phyloP scores from a whole-genome alignment of 352 stramenopile genomes.

The Phytophthora meadii region DNA sequence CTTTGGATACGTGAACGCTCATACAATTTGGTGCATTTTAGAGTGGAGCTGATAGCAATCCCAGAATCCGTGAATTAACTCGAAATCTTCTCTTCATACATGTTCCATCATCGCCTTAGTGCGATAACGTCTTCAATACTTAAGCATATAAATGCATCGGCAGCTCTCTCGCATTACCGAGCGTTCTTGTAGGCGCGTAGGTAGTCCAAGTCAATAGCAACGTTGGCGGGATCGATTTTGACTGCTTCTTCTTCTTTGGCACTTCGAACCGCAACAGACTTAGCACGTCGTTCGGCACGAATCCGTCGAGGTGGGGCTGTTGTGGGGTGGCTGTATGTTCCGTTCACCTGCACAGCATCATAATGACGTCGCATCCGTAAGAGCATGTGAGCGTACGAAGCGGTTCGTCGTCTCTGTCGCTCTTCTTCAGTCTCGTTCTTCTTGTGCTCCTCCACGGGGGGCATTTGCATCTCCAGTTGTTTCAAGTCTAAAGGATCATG shows the following conservation, averaged over 20 bases:
- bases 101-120: conserved; percentile 4
- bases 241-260: conserved; percentile 10
- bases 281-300: conserved; percentile 20
- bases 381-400: conserved; percentile 36
- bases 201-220: conserved; percentile 35
- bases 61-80: too few relatives aligned
- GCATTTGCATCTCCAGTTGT: conserved; percentile 17
- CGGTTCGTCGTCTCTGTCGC: conserved; percentile 28
- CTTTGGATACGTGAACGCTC: neutral
- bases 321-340: conserved; percentile 13
- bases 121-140: conserved; percentile 14
- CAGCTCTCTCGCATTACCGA: conserved; percentile 11
- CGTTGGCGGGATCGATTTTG: neutral
- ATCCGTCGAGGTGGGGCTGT: conserved; percentile 32
- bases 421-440: conserved; percentile 37
- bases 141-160: conserved; percentile 3
- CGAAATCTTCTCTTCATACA: too few relatives aligned
- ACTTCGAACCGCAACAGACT: conserved; percentile 21
- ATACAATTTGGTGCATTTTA: conserved; percentile 4
- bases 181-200: conserved; percentile 39
- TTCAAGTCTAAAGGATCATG: conserved; percentile 9
- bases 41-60: neutral
- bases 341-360: conserved; percentile 32
- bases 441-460: conserved; percentile 14
- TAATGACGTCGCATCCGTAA: conserved; percentile 39